Conservation (phyloP, 495 filamentous ascomycete genomes). For the Podospora didyma region DNA sequence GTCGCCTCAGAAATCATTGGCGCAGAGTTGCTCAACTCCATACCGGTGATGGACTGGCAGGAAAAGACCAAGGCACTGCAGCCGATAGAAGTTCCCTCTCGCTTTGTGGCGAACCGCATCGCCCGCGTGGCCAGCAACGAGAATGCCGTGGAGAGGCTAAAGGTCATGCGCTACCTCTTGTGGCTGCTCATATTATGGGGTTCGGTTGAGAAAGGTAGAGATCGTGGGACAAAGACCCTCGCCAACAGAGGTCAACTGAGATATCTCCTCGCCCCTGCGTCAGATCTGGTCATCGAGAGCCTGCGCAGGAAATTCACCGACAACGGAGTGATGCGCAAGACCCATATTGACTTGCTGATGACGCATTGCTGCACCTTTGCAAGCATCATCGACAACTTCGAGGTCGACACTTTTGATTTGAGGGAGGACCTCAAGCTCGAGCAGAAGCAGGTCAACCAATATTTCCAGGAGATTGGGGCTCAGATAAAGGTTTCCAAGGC, state of each 20-base stretch:
- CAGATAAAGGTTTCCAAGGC: slow-evolving; percentile 47
- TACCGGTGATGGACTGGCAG: slow-evolving; percentile 73
- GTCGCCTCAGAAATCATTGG: slow-evolving; percentile 64
- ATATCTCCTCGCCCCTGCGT: slow-evolving; percentile 43
- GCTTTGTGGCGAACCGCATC: slow-evolving; percentile 64
- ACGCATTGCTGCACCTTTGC: slow-evolving; percentile 66
- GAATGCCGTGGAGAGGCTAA: slow-evolving; percentile 54
- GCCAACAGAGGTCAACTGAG: slow-evolving; percentile 48
- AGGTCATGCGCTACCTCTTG: slow-evolving; percentile 62
- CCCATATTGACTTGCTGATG: slow-evolving; percentile 60
- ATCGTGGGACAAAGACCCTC: slow-evolving; percentile 37
- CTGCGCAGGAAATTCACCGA: slow-evolving; percentile 68
- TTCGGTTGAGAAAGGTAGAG: slow-evolving; percentile 30
- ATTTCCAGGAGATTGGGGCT: slow-evolving; percentile 83
- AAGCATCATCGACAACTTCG: slow-evolving; percentile 69
- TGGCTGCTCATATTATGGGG: slow-evolving; percentile 60
- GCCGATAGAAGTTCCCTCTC: slow-evolving; percentile 53
- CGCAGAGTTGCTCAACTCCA: slow-evolving; percentile 50
- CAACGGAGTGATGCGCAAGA: slow-evolving; percentile 53
- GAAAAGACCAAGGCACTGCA: slow-evolving; percentile 57
- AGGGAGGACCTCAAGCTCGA: slow-evolving; percentile 77
- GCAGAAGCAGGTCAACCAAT: slow-evolving; percentile 56
- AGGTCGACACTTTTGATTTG: slow-evolving; percentile 71
- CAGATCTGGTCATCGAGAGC: slow-evolving; percentile 62
- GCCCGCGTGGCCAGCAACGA: slow-evolving; percentile 50